Evolutionary conservation across 352 stramenopile genomes (phyloP).

Genomic region (Globisporangium megalacanthum): DNA sequence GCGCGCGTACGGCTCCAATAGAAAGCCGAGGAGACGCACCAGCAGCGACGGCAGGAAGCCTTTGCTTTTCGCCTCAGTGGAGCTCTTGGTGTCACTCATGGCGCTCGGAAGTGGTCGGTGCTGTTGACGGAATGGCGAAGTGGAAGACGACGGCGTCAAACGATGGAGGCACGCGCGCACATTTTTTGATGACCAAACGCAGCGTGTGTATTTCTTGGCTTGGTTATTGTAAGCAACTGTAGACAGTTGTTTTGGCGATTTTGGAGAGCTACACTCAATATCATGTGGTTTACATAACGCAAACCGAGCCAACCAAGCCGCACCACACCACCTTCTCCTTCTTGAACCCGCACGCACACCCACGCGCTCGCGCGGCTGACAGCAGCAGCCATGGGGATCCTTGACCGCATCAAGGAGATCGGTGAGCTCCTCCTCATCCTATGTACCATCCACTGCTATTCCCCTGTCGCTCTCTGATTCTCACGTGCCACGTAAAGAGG

Average conservation of each 20-base stretch:
- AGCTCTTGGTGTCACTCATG: constrained; percentile 11
- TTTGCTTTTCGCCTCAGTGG: constrained; percentile 34
- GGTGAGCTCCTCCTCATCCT: constrained; percentile 26
- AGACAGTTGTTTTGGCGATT: no score
- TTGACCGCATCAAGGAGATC: constrained; percentile 93
- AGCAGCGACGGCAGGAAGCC: constrained; percentile 64
- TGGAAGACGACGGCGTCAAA: not conserved
- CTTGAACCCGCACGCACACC: not conserved
- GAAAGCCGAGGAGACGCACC: constrained; percentile 16
- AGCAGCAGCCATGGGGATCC: constrained; percentile 80
- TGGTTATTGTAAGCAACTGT: no score
- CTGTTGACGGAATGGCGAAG: constrained; percentile 2
- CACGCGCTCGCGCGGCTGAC: not conserved
- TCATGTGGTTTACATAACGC: no score
- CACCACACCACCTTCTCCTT: not conserved
- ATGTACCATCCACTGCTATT: no score
- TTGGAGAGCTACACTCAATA: no score
- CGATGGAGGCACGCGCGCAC: constrained; percentile 1
- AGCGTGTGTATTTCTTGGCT: no score
- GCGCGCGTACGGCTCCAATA: no score
- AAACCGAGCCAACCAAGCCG: constrained; percentile 2
- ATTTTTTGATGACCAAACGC: not conserved
- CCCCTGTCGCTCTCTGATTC: not conserved
- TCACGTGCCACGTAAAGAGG: constrained; percentile 40
- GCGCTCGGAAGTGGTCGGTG: not conserved